Conservation (phyloP, 768 basidiomycete genomes). For the Hydnum rufescens region DNA sequence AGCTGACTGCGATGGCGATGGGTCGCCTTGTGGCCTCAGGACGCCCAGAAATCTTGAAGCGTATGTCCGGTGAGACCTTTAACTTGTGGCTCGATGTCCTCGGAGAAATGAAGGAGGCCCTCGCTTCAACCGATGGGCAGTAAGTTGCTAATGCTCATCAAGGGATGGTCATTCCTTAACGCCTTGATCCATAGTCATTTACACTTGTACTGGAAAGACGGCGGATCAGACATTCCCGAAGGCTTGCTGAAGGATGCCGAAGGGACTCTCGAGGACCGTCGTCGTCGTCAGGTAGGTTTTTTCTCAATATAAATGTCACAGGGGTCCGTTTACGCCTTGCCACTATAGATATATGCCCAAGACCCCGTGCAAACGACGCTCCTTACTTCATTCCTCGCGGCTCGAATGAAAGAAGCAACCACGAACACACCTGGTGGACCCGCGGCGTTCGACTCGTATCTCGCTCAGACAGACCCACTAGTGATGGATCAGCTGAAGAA, state of each 20-base stretch:
- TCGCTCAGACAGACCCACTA: conserved; percentile 47
- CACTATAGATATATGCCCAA: conserved; percentile 36
- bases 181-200: conserved; percentile 13
- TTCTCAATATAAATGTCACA: not conserved
- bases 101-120: conserved; percentile 63
- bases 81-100: conserved; percentile 81
- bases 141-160: conserved; percentile 3
- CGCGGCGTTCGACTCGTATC: conserved; percentile 38
- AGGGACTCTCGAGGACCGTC: conserved; percentile 55
- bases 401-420: conserved; percentile 36
- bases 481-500: conserved; percentile 37
- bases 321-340: not conserved
- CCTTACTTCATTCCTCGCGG: conserved; percentile 40
- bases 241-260: conserved; percentile 43
- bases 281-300: conserved; percentile 43
- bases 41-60: conserved; percentile 46
- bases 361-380: conserved; percentile 53
- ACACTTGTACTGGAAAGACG: conserved; percentile 48
- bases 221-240: conserved; percentile 27
- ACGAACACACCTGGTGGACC: conserved; percentile 40
- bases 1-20: conserved; percentile 66
- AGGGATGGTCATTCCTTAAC: not conserved
- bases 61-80: conserved; percentile 56
- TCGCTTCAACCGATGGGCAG: conserved; percentile 18
- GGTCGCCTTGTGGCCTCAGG: conserved; percentile 60